Evolutionary conservation across 306 rosid genomes (phyloP).

Genomic region (Oxytropis ochrocephala): DNA sequence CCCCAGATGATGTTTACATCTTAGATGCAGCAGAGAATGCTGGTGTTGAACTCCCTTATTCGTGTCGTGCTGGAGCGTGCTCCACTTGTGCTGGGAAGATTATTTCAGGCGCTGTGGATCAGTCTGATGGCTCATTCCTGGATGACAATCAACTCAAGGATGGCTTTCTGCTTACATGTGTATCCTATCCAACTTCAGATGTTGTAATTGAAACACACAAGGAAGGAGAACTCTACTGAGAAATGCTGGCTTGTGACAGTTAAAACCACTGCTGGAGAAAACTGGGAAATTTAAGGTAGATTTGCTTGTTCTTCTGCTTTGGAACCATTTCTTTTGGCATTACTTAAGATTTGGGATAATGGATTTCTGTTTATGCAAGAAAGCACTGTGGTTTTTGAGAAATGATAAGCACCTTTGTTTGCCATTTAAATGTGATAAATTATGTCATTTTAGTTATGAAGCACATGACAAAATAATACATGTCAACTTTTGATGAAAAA

Average conservation of each 20-base stretch:
- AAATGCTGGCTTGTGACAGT: neutral
- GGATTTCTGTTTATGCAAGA: slow-evolving; percentile 14
- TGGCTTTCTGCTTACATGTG: slow-evolving; percentile 60
- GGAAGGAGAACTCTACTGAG: slow-evolving; percentile 65
- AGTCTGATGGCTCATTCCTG: slow-evolving; percentile 73
- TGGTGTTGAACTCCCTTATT: slow-evolving; percentile 74
- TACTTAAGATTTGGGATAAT: slow-evolving; percentile 9
- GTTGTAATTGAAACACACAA: slow-evolving; percentile 75
- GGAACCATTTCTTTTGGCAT: slow-evolving; percentile 4
- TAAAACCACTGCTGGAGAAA: neutral
- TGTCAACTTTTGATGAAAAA: neutral
- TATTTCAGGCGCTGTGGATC: slow-evolving; percentile 57
- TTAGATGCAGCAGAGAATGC: slow-evolving; percentile 74
- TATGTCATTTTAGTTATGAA: neutral
- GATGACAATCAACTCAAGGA: slow-evolving; percentile 55
- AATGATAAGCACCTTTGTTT: neutral
- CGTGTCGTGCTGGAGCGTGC: slow-evolving; percentile 90
- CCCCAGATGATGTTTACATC: slow-evolving; percentile 63
- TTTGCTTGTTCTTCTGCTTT: slow-evolving; percentile 17
- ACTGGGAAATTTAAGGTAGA: slow-evolving; percentile 1
- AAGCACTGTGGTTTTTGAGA: slow-evolving; percentile 9
- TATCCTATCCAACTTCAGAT: slow-evolving; percentile 67
- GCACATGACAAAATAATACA: neutral
- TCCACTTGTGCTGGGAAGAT: slow-evolving; percentile 75
- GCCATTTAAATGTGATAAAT: neutral